phyloP scores from a whole-genome alignment of 2,329 filamentous ascomycete species.

The Fusarium domesticum region DNA sequence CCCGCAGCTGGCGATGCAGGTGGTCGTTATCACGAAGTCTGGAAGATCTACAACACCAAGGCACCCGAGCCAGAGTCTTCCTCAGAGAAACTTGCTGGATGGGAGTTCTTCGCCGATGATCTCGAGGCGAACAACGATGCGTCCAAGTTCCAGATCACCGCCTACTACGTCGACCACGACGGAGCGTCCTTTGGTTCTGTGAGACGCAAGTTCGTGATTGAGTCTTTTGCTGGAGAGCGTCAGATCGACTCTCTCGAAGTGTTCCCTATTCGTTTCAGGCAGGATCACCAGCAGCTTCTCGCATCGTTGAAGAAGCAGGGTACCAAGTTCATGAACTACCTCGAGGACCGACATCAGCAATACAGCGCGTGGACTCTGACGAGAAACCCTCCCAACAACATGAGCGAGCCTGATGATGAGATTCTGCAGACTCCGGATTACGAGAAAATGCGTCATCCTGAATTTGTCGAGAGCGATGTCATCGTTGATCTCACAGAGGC shows the following conservation, averaged over 20 bases:
- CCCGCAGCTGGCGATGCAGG: conserved; percentile 34
- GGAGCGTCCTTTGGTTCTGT: conserved; percentile 39
- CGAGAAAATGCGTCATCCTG: conserved; percentile 37
- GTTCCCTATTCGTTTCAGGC: conserved; percentile 39
- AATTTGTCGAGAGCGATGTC: conserved; percentile 43
- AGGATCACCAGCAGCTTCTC: conserved; percentile 36
- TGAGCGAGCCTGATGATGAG: conserved; percentile 30
- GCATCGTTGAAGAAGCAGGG: conserved; percentile 34
- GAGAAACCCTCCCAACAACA: conserved; percentile 34
- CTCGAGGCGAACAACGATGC: conserved; percentile 29
- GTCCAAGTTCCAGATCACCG: conserved; percentile 35
- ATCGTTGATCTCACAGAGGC: conserved; percentile 43
- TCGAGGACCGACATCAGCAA: conserved; percentile 38
- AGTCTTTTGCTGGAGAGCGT: conserved; percentile 38
- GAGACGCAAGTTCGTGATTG: conserved; percentile 36
- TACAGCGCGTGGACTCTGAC: conserved; percentile 44
- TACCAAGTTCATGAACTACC: conserved; percentile 32
- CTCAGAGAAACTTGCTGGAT: conserved; percentile 22
- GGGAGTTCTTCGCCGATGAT: conserved; percentile 38
- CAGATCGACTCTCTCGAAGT: conserved; percentile 37
- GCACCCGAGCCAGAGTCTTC: conserved; percentile 31
- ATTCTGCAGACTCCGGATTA: conserved; percentile 33
- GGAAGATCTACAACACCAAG: conserved; percentile 37
- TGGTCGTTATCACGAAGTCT: conserved; percentile 39
- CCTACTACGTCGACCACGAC: conserved; percentile 44